Conservation (phyloP, 176 grass and related monocot genomes). For the Aegilops tauschii region DNA sequence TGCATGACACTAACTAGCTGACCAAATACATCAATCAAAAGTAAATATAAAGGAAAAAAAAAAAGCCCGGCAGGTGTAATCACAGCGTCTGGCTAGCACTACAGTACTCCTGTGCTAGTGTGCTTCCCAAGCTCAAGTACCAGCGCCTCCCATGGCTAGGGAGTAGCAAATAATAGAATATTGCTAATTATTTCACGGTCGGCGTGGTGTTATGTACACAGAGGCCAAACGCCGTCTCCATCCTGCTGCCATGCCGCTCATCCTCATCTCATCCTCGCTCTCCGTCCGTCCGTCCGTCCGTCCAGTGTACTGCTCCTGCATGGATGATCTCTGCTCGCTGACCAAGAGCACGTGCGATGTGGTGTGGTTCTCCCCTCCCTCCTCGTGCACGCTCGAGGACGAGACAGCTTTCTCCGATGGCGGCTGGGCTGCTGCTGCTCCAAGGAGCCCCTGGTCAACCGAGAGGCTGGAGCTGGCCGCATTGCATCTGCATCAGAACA, state of each 20-base stretch:
- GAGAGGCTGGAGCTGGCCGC: constrained; percentile 57
- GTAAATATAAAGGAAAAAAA: background rate
- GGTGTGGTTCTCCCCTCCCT: background rate
- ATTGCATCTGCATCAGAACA: constrained; percentile 72
- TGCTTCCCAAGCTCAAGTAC: background rate
- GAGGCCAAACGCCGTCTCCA: background rate
- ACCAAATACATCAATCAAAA: constrained; percentile 8
- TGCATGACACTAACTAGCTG: background rate
- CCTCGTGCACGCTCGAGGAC: background rate
- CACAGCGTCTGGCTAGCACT: background rate
- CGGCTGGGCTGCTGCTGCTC: background rate
- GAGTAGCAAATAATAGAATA: background rate
- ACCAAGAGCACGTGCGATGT: constrained; percentile 22
- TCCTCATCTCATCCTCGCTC: background rate
- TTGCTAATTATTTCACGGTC: constrained; percentile 34
- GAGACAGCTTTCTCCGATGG: background rate
- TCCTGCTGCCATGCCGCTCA: background rate
- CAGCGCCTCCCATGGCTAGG: constrained; percentile 6
- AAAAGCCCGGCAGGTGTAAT: background rate
- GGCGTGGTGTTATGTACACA: constrained; percentile 32
- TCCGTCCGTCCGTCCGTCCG: background rate
- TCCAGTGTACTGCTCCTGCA: background rate
- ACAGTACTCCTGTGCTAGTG: background rate
- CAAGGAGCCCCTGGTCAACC: constrained; percentile 33
- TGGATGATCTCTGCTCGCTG: background rate